Evolutionary conservation across 2,329 filamentous ascomycete genomes (phyloP), one percentile per base, ranked within the genome.

Genomic region (Capronia americana): DNA sequence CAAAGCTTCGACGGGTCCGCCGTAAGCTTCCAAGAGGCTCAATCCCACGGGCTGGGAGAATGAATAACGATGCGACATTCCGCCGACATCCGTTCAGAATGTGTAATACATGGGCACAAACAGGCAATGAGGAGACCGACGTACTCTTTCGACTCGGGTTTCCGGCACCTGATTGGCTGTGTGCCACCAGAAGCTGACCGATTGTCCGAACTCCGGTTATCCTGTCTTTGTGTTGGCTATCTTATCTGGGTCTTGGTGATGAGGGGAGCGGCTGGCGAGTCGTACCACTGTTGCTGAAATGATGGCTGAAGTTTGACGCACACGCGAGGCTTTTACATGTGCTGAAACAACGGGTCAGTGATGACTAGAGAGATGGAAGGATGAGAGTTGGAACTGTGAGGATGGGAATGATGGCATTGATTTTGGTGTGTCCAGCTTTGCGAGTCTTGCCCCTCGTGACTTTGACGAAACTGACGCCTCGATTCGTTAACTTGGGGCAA

Each of bases 1-100:
- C 28, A 34, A 44, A 44, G 38, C 38, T 44, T 44, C 38, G 17
- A 44, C 17, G 48, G 48, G 10, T 26, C 57, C 57, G 57, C n/a
- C 28, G 24, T 48, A 48, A 48, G 41, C 57, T 26, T 32, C 57
- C 44, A 30, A 24, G 34, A n/a, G 30, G 44, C 57, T 34, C 38
- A 44, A 17, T 44, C 38, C 14, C 14, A 44, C 17, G 1, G 56
- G 34, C 26, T 38, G 17, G 53, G 32, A 54, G 53, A 12, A 51
- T 58, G 28, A 38, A 55, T 48, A 62, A 60, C 48, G 50, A 34
- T 38, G 46, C 24, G 57, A 57, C 53, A 64, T 70, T 71, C 64
- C 63, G 59, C 69, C 63, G 65, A 56, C 67, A 62, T 67, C 48
- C 60, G 65, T 24, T 8, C 14, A n/a, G 12, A 32, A 58, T 65